A percentile compares a stretch with the other conserved stretches of the same genome.
Conservation (phyloP, 2,329 filamentous ascomycete species). For the Colletotrichum destructivum region DNA sequence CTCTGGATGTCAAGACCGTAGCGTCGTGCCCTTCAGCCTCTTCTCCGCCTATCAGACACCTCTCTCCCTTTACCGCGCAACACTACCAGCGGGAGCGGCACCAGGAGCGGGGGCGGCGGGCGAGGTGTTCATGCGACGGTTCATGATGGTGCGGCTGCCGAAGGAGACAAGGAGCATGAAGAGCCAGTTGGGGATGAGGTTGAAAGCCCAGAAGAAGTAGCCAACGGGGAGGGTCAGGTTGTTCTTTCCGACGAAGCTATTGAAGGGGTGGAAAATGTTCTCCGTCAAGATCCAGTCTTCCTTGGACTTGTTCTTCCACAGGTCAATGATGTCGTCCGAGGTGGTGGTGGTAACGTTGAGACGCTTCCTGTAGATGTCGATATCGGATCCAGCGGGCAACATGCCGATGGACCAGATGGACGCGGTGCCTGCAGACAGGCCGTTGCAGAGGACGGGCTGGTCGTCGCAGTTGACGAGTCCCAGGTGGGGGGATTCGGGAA, state of each 20-base stretch:
- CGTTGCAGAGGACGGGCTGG: conserved; percentile 82
- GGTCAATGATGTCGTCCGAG: conserved; percentile 72
- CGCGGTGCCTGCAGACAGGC: conserved; percentile 77
- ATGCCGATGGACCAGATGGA: conserved; percentile 78
- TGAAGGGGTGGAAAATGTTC: conserved; percentile 83
- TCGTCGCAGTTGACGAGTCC: conserved; percentile 81
- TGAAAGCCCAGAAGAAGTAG: conserved; percentile 78
- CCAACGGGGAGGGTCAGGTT: conserved; percentile 75
- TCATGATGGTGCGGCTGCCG: conserved; percentile 81
- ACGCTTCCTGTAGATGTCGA: conserved; percentile 75
- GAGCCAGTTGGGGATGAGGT: conserved; percentile 79
- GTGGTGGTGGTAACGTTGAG: conserved; percentile 80
- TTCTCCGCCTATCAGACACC: neutral
- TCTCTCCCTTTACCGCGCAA: conserved; percentile 20
- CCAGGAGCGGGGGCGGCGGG: conserved; percentile 12
- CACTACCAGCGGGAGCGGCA: conserved; percentile 24
- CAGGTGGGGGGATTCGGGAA: conserved; percentile 76
- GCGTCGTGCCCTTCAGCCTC: conserved; percentile 17
- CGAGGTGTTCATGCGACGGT: conserved; percentile 48
- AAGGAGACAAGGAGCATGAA: conserved; percentile 85
- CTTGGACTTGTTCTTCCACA: conserved; percentile 67
- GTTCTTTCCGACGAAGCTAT: conserved; percentile 76
- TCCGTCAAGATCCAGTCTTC: conserved; percentile 64
- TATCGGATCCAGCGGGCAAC: conserved; percentile 74
- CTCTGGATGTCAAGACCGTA: conserved; percentile 14